Evolutionary conservation across 2,329 filamentous ascomycete species (phyloP), one percentile per base, ranked within the genome.

Genomic region (Ascochyta fabae): DNA sequence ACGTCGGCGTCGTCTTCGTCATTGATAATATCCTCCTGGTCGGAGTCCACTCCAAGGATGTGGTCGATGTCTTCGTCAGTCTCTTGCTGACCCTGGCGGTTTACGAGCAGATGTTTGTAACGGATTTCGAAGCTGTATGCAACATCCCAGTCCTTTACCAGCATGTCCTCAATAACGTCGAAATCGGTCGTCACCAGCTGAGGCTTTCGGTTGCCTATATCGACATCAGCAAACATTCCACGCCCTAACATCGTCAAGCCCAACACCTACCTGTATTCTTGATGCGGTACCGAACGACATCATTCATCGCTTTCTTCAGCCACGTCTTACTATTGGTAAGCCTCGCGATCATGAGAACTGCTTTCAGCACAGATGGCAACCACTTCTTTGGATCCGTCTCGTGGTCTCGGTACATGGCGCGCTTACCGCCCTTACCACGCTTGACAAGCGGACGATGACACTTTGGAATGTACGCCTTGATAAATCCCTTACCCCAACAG

Each of bases 81-180:
- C 39, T 62, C 61, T 4, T 58, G 33, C 8, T 62, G 35, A 0
- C 60, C 58, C 33, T 63, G 62, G 1, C 61, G 64, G 3, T 67
- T 56, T n/a, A 62, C 59, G 3, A 72, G 54, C 1, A 72, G 48
- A 54, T 74, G 66, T 59, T 71, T 73, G 43, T 72, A 73, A n/a
- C 68, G 60, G 10, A 71, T 64, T 7, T 56, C 42, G 49, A 74
- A 73, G 34, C 62, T 58, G 29, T 62, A 61, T 0, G 45, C 24
- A 1, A 72, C 53, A 2, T 52, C 45, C 70, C 69, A 73, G 3
- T 64, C 59, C 34, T 62, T 62, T 13, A 64, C 54, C 8, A 73
- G 43, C 58, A 73, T 65, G 19, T 72, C 70, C 29, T 74, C 70
- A n/a, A 73, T 68, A 23, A 73, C 61, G 52, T 72, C 70, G 12